These are phyloP conservation scores for Trametes villosa DNA, from an alignment of 768 basidiomycete genomes.

Conservation along the genomic window DNA sequence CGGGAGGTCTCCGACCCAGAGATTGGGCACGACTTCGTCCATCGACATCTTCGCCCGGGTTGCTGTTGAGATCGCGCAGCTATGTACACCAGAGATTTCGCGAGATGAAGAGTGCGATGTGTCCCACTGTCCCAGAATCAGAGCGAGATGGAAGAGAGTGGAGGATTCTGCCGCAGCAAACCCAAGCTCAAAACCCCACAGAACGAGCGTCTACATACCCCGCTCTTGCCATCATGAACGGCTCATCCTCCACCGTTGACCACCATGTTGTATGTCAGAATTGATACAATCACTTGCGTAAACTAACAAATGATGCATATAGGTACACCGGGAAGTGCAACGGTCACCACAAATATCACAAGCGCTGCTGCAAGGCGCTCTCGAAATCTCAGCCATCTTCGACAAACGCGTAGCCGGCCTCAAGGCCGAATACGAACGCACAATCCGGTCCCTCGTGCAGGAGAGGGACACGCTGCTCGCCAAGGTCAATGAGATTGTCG, in stretches of 20 bases:
- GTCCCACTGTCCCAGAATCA: neutral
- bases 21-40: slow-evolving; percentile 77
- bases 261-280: too few species aligned
- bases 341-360: neutral
- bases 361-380: slow-evolving; percentile 11
- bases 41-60: slow-evolving; percentile 48
- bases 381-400: slow-evolving; percentile 1
- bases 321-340: neutral
- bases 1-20: slow-evolving; percentile 85
- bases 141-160: too few species aligned
- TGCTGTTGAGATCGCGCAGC: too few species aligned
- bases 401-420: slow-evolving; percentile 2
- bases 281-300: neutral
- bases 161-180: too few species aligned
- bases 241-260: too few species aligned
- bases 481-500: neutral
- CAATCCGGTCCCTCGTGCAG: neutral
- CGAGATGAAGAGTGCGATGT: neutral
- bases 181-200: too few species aligned
- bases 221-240: too few species aligned
- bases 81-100: neutral
- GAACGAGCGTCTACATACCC: too few species aligned
- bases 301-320: neutral
- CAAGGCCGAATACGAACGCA: slow-evolving; percentile 6
- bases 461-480: slow-evolving; percentile 7